Conservation (phyloP, 1,284 basidiomycete species). For the Pulchroboletus neoregius region DNA sequence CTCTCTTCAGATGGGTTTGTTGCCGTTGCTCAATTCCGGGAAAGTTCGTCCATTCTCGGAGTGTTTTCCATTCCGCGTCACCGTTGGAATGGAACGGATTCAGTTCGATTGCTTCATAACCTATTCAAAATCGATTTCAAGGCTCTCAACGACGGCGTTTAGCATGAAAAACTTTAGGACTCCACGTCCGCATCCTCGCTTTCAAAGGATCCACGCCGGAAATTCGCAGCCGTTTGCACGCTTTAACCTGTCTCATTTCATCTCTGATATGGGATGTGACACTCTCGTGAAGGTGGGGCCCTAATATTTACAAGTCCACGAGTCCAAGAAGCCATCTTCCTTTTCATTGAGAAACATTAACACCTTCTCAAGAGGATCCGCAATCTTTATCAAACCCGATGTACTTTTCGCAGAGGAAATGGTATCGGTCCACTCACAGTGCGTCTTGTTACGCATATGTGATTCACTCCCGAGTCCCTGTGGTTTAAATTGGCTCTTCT, state of each 20-base stretch:
- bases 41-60: conserved; percentile 1
- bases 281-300: not conserved
- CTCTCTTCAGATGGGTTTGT: not conserved
- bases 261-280: conserved; percentile 13
- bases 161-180: conserved; percentile 3
- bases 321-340: conserved; percentile 11
- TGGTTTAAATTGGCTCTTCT: conserved; percentile 3
- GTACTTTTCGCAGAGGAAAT: conserved; percentile 4
- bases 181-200: conserved; percentile 6
- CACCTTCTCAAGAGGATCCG: conserved; percentile 26
- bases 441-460: conserved; percentile 8
- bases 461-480: conserved; percentile 4
- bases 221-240: conserved; percentile 20
- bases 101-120: conserved; percentile 10
- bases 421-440: conserved; percentile 4
- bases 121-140: conserved; percentile 3
- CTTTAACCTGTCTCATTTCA: conserved; percentile 22
- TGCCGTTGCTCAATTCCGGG: conserved; percentile 5
- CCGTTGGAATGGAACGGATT: conserved; percentile 6
- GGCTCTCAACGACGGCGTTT: conserved; percentile 20
- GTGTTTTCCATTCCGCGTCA: conserved; percentile 5
- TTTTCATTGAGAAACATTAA: conserved; percentile 2
- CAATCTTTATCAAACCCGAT: conserved; percentile 11
- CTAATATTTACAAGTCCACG: conserved; percentile 9
- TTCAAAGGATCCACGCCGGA: conserved; percentile 9